These are phyloP conservation scores for Ocimum tenuiflorum DNA, from an alignment of 257 asterid species.

Conservation along the genomic window DNA sequence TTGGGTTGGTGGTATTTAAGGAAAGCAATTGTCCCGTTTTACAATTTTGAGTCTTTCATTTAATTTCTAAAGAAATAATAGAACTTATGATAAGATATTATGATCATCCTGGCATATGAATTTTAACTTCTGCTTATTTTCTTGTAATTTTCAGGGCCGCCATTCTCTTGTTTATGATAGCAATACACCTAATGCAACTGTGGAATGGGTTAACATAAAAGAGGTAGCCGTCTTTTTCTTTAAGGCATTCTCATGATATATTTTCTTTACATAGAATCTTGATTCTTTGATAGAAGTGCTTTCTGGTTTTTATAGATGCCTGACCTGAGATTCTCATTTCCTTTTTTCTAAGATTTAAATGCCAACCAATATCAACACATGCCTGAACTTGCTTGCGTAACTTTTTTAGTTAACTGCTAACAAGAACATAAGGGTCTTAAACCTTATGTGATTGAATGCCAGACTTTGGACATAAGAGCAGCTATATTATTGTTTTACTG, in stretches of 20 bases:
- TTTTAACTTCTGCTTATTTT: constrained; percentile 8
- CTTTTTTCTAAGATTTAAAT: not conserved
- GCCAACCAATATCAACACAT: not conserved
- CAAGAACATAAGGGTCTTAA: not conserved
- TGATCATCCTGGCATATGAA: not conserved
- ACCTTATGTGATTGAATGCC: not conserved
- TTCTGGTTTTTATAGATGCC: not conserved
- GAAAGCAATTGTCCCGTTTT: not conserved
- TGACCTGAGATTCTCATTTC: not conserved
- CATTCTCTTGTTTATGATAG: constrained; percentile 87
- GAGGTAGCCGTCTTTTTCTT: constrained; percentile 45
- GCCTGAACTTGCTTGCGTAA: not conserved
- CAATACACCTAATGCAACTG: constrained; percentile 55
- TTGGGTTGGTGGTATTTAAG: not conserved
- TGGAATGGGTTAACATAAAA: constrained; percentile 87
- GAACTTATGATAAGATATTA: not conserved
- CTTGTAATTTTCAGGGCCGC: constrained; percentile 53
- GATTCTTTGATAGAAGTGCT: not conserved
- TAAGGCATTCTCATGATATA: not conserved
- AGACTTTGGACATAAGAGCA: not conserved
- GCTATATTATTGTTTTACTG: constrained; percentile 1
- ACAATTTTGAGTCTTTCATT: not conserved
- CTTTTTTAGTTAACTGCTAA: not conserved
- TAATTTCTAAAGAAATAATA: not conserved
- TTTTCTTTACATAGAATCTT: not conserved